Percentiles rank a stretch among this genome's conserved stretches.
Evolutionary conservation across 1,139 yeast genomes (phyloP).

Genomic region (Yamadazyma sp.): DNA sequence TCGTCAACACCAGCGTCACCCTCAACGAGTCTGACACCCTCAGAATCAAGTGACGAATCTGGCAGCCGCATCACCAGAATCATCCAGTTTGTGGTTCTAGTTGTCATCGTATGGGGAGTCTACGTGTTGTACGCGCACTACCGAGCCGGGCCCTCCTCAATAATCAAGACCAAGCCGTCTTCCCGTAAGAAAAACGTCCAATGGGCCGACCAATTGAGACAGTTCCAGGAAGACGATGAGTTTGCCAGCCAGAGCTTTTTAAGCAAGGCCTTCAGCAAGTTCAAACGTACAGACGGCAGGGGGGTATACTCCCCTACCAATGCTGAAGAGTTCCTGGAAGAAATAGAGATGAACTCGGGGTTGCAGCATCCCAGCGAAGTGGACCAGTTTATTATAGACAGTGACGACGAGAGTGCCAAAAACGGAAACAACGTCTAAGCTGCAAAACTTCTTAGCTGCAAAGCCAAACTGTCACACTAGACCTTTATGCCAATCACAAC

Average conservation of each 20-base stretch:
- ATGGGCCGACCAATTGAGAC: slow-evolving; percentile 55
- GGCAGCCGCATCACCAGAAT: slow-evolving; percentile 30
- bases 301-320: slow-evolving; percentile 25
- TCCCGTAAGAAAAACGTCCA: slow-evolving; percentile 54
- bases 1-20: slow-evolving; percentile 6
- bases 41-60: slow-evolving; percentile 3
- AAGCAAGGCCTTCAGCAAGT: slow-evolving; percentile 39
- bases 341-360: slow-evolving; percentile 18
- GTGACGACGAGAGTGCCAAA: slow-evolving; percentile 43
- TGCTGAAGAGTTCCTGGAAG: slow-evolving; percentile 19
- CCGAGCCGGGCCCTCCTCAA: slow-evolving; percentile 43
- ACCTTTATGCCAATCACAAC: background rate
- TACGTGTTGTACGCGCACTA: slow-evolving; percentile 39
- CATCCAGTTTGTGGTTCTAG: slow-evolving; percentile 42
- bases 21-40: slow-evolving; percentile 6
- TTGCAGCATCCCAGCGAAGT: slow-evolving; percentile 12
- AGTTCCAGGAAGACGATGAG: slow-evolving; percentile 30
- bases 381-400: slow-evolving; percentile 37
- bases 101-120: slow-evolving; percentile 45
- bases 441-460: too few relatives aligned
- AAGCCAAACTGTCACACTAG: too few relatives aligned
- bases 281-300: slow-evolving; percentile 29
- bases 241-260: slow-evolving; percentile 29
- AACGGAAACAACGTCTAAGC: background rate
- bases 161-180: slow-evolving; percentile 36